Conservation (phyloP, 2,329 filamentous ascomycete species). For the Talaromyces sp. region DNA sequence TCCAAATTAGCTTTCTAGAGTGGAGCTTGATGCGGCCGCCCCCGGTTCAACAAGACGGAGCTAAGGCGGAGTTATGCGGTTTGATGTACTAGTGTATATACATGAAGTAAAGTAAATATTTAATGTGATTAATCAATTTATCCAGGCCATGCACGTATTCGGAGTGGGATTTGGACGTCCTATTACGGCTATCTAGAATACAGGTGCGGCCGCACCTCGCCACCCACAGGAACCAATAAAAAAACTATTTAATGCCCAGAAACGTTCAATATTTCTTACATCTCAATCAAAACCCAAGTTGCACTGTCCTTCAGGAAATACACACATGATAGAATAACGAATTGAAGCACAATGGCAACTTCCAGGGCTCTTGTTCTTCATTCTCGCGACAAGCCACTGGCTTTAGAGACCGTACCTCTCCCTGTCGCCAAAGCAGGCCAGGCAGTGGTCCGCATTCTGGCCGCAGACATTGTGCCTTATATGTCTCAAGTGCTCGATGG, state of each 20-base stretch:
- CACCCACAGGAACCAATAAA: background rate
- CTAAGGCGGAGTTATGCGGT: background rate
- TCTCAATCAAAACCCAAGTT: too few species aligned
- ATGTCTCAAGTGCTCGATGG: constrained; percentile 35
- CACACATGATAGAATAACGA: too few species aligned
- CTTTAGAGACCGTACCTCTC: constrained; percentile 26
- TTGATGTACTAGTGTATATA: too few species aligned
- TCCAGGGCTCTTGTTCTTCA: constrained; percentile 6
- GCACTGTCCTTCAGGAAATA: too few species aligned
- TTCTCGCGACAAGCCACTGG: constrained; percentile 17
- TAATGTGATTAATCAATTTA: background rate
- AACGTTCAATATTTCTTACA: background rate
- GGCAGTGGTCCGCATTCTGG: constrained; percentile 36
- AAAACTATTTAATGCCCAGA: too few species aligned
- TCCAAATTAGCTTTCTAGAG: background rate
- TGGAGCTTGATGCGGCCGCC: background rate
- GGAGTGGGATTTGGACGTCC: too few species aligned
- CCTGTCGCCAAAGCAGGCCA: constrained; percentile 31
- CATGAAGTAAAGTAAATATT: too few species aligned
- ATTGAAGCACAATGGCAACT: constrained; percentile 2
- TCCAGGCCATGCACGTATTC: too few species aligned
- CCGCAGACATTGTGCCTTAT: constrained; percentile 36
- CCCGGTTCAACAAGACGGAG: background rate
- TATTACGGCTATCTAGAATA: too few species aligned
- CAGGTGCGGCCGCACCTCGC: too few species aligned